Percentiles rank a stretch among this genome's conserved stretches.
Conservation (phyloP, 78 protist genomes). For the Anaeramoeba flamelloides region DNA sequence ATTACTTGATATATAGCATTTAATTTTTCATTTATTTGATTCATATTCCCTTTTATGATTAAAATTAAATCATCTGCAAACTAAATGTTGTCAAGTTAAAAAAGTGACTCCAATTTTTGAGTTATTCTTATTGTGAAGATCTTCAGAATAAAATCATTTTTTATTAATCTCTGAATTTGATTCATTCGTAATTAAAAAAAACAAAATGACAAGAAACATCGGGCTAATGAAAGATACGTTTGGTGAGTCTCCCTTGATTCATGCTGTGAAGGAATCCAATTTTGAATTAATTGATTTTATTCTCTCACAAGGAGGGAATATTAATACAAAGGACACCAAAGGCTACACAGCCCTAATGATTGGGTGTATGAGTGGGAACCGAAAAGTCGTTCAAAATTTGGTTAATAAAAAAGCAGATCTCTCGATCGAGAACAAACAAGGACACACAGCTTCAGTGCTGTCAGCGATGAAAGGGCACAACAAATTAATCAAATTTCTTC, state of each 20-base stretch:
- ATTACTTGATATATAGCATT: too few relatives aligned
- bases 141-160: too few relatives aligned
- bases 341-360: background rate
- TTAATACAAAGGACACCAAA: background rate
- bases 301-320: background rate
- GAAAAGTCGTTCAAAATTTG: background rate
- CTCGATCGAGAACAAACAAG: background rate
- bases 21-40: too few relatives aligned
- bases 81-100: too few relatives aligned
- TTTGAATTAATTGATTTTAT: background rate
- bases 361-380: background rate
- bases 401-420: background rate
- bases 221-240: too few relatives aligned
- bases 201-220: too few relatives aligned
- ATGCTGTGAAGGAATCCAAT: background rate
- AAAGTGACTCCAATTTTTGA: too few relatives aligned
- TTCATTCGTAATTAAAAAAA: too few relatives aligned
- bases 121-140: too few relatives aligned
- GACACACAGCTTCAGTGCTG: background rate
- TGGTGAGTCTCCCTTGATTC: background rate
- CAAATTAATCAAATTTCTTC: background rate
- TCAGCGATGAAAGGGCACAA: background rate
- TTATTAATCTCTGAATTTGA: too few relatives aligned
- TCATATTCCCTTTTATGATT: too few relatives aligned
- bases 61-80: too few relatives aligned